phyloP scores from a whole-genome alignment of 2,329 filamentous ascomycete species.

The Volutella citrinella region DNA sequence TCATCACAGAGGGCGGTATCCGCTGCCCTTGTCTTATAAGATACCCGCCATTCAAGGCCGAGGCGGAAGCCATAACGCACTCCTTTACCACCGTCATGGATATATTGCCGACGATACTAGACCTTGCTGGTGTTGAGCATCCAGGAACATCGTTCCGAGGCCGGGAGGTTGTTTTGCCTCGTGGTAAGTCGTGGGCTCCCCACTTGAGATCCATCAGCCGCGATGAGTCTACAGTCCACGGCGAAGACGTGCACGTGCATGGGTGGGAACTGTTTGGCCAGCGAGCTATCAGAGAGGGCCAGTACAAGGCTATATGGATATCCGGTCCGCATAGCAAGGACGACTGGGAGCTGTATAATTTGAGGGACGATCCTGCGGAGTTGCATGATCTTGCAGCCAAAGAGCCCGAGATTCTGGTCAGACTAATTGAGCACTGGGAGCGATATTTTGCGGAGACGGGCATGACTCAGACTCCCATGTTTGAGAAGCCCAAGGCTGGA shows the following conservation, averaged over 20 bases:
- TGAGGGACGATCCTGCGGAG: conserved; percentile 6
- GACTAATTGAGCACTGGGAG: conserved; percentile 2
- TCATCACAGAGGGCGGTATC: conserved; percentile 24
- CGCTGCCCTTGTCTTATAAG: conserved; percentile 9
- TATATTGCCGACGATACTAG: conserved; percentile 44
- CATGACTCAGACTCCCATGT: too few species aligned
- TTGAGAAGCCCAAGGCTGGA: too few species aligned
- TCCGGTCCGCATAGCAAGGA: neutral
- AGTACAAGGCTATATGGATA: conserved; percentile 53
- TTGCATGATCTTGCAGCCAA: conserved; percentile 1
- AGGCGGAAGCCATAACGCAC: conserved; percentile 33
- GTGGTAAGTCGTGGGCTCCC: conserved; percentile 12
- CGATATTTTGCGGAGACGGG: conserved; percentile 10
- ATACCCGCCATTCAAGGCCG: conserved; percentile 31
- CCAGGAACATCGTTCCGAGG: conserved; percentile 25
- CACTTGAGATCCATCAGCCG: neutral
- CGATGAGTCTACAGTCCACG: conserved; percentile 10
- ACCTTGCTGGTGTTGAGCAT: conserved; percentile 44
- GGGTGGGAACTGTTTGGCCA: conserved; percentile 58
- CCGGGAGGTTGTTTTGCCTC: conserved; percentile 5
- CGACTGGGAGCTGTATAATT: conserved; percentile 10
- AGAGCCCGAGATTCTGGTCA: conserved; percentile 6
- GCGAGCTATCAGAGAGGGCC: conserved; percentile 48
- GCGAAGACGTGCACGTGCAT: conserved; percentile 40
- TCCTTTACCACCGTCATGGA: conserved; percentile 43